Conservation (phyloP, 805 yeast species). For the Candida golubevii region DNA sequence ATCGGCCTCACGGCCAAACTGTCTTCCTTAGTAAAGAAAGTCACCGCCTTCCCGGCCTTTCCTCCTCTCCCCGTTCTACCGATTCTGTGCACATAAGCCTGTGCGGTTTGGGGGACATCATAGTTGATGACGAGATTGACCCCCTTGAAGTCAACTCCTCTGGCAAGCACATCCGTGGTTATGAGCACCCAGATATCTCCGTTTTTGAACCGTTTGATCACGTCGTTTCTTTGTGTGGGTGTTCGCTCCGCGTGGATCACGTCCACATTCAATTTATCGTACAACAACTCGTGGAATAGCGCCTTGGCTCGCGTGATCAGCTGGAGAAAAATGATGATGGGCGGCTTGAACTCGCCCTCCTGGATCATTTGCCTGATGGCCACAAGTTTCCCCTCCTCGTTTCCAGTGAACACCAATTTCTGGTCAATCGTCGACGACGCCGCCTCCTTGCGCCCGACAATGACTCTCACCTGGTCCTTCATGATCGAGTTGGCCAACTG, state of each 20-base stretch:
- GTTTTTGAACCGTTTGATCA: slow-evolving; percentile 74
- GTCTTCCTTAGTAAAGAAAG: slow-evolving; percentile 92
- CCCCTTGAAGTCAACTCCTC: slow-evolving; percentile 97
- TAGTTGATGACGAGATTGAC: slow-evolving; percentile 92
- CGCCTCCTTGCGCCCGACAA: slow-evolving; percentile 91
- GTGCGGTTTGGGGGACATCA: slow-evolving; percentile 92
- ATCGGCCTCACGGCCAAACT: slow-evolving; percentile 70
- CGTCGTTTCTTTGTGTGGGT: slow-evolving; percentile 77
- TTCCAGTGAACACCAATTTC: slow-evolving; percentile 79
- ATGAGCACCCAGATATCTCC: slow-evolving; percentile 96
- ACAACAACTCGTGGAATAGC: slow-evolving; percentile 83
- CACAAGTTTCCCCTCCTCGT: slow-evolving; percentile 90
- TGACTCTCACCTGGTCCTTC: slow-evolving; percentile 79
- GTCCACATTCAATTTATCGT: slow-evolving; percentile 89
- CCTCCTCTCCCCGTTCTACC: slow-evolving; percentile 99
- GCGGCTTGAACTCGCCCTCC: slow-evolving; percentile 85
- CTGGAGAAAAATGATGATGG: slow-evolving; percentile 87
- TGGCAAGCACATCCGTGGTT: slow-evolving; percentile 91
- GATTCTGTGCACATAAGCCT: slow-evolving; percentile 93
- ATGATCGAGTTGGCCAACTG: slow-evolving; percentile 80
- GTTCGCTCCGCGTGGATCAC: slow-evolving; percentile 95
- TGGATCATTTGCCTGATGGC: slow-evolving; percentile 87
- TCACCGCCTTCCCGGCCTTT: slow-evolving; percentile 77
- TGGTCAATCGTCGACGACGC: slow-evolving; percentile 84
- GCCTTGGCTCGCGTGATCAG: slow-evolving; percentile 93